Percentiles rank a stretch among this genome's conserved stretches.
These are phyloP conservation scores for Phyllosticta ampelicida DNA, from an alignment of 2,329 filamentous ascomycete species.

Conservation along the genomic window DNA sequence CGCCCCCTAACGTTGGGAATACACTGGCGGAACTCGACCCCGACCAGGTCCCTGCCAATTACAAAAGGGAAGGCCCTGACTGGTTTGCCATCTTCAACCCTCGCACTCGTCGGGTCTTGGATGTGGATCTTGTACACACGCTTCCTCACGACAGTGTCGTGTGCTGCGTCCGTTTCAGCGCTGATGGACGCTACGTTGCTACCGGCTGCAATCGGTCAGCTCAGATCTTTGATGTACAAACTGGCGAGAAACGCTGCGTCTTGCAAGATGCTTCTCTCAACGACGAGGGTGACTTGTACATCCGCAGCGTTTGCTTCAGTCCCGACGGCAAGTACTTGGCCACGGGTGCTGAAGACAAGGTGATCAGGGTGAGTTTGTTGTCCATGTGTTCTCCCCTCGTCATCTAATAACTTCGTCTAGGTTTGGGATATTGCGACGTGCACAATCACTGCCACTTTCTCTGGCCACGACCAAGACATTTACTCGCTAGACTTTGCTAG, in stretches of 20 bases:
- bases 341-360: conserved; percentile 93
- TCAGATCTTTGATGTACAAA: conserved; percentile 93
- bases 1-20: conserved; percentile 45
- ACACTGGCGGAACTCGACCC: conserved; percentile 77
- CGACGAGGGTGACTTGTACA: conserved; percentile 86
- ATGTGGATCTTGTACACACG: conserved; percentile 90
- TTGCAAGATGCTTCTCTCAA: conserved; percentile 83
- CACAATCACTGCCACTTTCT: conserved; percentile 82
- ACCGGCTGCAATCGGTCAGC: conserved; percentile 97
- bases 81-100: conserved; percentile 99
- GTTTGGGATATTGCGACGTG: conserved; percentile 88
- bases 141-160: conserved; percentile 92
- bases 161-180: conserved; percentile 94
- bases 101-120: conserved; percentile 73
- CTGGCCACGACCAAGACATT: conserved; percentile 97
- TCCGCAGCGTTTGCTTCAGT: conserved; percentile 96
- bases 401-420: conserved; percentile 32
- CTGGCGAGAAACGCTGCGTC: conserved; percentile 77
- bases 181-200: conserved; percentile 89
- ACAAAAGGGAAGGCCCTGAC: conserved; percentile 81
- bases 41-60: conserved; percentile 70
- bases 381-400: not conserved
- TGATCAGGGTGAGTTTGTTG: conserved; percentile 66
- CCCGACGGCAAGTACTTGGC: conserved; percentile 89
- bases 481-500: conserved; percentile 93